Percentiles rank a stretch among this genome's conserved stretches.
Conservation (phyloP, 2,329 filamentous ascomycete genomes). For the Colletotrichum cuscutae region DNA sequence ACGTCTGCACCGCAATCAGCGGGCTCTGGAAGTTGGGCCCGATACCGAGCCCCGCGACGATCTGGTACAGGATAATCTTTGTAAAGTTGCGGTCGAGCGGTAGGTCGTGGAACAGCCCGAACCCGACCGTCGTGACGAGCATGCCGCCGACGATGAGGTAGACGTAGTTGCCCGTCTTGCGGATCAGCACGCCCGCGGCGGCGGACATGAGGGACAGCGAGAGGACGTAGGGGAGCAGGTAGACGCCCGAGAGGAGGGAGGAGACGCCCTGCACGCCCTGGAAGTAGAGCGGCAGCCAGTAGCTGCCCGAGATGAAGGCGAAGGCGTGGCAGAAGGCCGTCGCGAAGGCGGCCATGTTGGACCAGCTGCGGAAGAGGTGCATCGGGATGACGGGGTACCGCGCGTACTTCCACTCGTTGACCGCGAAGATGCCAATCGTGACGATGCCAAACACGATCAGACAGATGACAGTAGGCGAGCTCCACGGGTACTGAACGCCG, state of each 20-base stretch:
- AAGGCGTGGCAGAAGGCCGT: constrained; percentile 59
- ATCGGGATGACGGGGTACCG: constrained; percentile 76
- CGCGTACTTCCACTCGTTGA: constrained; percentile 72
- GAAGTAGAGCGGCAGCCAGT: constrained; percentile 80
- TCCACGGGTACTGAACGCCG: constrained; percentile 71
- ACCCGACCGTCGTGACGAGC: constrained; percentile 66
- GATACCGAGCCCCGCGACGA: constrained; percentile 69
- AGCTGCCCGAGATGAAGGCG: constrained; percentile 73
- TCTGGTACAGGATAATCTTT: constrained; percentile 64
- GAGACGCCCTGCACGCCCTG: constrained; percentile 73
- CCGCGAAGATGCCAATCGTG: constrained; percentile 61
- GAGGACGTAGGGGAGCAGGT: constrained; percentile 70
- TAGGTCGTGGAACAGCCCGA: constrained; percentile 66
- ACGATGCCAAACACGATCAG: constrained; percentile 69
- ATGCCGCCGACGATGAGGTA: constrained; percentile 64
- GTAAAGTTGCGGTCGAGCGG: constrained; percentile 58
- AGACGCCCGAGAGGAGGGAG: constrained; percentile 69
- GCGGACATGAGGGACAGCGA: constrained; percentile 57
- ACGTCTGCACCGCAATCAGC: constrained; percentile 71
- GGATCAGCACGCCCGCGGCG: constrained; percentile 53
- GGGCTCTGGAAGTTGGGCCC: constrained; percentile 73
- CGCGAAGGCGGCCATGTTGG: constrained; percentile 66
- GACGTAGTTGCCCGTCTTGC: constrained; percentile 67
- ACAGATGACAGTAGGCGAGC: constrained; percentile 69
- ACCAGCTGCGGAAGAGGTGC: constrained; percentile 64